These are phyloP conservation scores for Aspergillus indologenus DNA, from an alignment of 495 filamentous ascomycete genomes.

Conservation along the genomic window DNA sequence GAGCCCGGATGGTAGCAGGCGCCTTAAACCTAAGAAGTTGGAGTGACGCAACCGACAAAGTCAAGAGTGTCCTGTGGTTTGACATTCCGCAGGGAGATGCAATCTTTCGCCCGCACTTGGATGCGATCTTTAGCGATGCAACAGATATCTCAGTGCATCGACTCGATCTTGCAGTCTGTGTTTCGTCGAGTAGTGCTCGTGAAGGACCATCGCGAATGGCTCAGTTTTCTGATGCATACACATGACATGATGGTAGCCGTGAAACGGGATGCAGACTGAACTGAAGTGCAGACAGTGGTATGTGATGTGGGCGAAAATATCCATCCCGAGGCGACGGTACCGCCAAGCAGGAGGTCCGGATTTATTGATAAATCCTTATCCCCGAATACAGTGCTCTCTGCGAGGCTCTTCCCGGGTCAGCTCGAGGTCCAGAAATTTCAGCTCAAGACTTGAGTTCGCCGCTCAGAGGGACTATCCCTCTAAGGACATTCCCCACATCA, in stretches of 20 bases:
- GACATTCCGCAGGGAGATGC: constrained; percentile 19
- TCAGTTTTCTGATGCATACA: background rate
- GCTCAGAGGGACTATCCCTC: too few relatives aligned
- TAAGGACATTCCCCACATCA: background rate
- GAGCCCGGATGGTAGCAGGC: constrained; percentile 9
- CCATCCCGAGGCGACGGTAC: too few relatives aligned
- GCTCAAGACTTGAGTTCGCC: too few relatives aligned
- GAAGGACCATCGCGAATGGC: background rate
- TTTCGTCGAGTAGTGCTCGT: background rate
- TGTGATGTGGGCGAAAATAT: too few relatives aligned
- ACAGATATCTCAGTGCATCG: background rate
- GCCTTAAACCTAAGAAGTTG: constrained; percentile 23
- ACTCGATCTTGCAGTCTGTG: background rate
- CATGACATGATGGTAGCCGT: background rate
- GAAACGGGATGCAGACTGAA: background rate
- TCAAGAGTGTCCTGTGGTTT: constrained; percentile 39
- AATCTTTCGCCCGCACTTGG: constrained; percentile 31
- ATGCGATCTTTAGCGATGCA: constrained; percentile 9
- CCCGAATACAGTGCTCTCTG: too few relatives aligned
- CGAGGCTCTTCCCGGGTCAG: too few relatives aligned
- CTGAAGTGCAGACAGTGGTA: too few relatives aligned
- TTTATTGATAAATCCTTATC: too few relatives aligned
- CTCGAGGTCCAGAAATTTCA: too few relatives aligned
- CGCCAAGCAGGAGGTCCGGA: too few relatives aligned
- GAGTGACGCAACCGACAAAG: constrained; percentile 21